Evolutionary conservation across 176 grass and related monocot species (phyloP).

Genomic region (Dendrocalamus sinicus): DNA sequence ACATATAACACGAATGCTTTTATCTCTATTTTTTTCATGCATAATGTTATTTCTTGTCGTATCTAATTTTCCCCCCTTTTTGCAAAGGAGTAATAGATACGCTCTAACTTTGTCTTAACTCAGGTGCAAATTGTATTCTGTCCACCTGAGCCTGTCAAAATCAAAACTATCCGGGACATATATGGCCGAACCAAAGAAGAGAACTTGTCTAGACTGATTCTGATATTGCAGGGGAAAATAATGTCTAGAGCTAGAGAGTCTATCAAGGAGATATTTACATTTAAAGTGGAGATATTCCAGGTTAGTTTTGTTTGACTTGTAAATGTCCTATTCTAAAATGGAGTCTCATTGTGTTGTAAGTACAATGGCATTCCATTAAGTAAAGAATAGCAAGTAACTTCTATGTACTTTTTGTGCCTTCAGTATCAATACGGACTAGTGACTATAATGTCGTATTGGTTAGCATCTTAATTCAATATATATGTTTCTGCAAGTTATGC

Average conservation of each 20-base stretch:
- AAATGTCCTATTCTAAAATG: background rate
- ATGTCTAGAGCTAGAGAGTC: constrained; percentile 63
- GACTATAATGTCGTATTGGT: constrained; percentile 6
- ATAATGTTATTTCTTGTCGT: background rate
- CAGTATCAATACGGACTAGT: background rate
- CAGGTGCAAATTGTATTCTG: constrained; percentile 79
- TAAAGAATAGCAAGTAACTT: constrained; percentile 2
- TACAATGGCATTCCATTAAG: background rate
- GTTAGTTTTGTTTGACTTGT: constrained; percentile 42
- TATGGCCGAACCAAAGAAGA: constrained; percentile 45
- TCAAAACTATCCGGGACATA: constrained; percentile 60
- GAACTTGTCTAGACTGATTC: constrained; percentile 60
- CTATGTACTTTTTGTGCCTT: background rate
- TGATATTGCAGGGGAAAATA: constrained; percentile 65
- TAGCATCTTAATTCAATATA: background rate
- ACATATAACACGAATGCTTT: background rate
- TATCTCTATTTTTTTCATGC: constrained; percentile 12
- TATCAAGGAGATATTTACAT: constrained; percentile 71
- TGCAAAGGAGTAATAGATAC: background rate
- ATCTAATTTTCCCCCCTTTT: background rate
- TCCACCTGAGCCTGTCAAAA: constrained; percentile 64
- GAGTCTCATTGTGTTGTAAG: background rate
- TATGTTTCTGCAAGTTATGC: background rate
- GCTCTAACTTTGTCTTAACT: constrained; percentile 40
- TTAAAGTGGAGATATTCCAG: constrained; percentile 82